A percentile compares a stretch with the other conserved stretches of the same genome.
These are phyloP conservation scores for Eucalyptus melliodora DNA, from an alignment of 345 rosid genomes.

Conservation along the genomic window DNA sequence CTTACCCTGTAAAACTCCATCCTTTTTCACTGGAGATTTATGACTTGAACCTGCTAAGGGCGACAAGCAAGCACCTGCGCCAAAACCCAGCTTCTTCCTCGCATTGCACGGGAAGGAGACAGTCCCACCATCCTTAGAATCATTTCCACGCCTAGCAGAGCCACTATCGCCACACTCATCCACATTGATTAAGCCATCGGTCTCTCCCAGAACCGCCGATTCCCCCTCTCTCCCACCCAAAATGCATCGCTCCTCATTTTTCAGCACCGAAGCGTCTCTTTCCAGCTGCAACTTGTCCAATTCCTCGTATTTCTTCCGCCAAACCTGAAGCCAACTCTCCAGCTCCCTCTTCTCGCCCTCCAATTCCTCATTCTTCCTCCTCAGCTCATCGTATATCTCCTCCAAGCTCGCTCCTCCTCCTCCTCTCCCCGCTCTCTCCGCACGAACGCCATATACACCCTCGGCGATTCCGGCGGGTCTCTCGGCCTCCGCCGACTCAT, in stretches of 20 bases:
- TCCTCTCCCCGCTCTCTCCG: background rate
- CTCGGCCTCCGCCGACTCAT: fast-evolving
- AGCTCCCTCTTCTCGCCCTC: background rate
- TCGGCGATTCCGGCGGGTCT: background rate
- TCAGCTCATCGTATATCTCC: background rate
- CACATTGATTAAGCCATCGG: background rate
- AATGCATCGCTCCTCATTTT: background rate
- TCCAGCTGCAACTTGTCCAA: background rate
- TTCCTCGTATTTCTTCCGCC: background rate
- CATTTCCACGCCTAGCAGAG: background rate
- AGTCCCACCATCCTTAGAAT: background rate
- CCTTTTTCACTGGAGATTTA: background rate
- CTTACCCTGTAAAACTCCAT: background rate
- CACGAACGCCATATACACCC: background rate
- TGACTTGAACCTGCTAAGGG: background rate
- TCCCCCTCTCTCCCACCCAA: background rate
- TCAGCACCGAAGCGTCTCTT: background rate
- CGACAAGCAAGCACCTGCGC: background rate
- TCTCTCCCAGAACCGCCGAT: background rate
- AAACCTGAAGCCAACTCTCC: background rate
- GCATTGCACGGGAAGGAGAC: background rate
- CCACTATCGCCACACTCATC: background rate
- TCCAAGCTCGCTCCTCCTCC: background rate
- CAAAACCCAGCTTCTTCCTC: background rate
- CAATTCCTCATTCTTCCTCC: background rate